Percentiles rank a stretch among this genome's conserved stretches.
Conservation (phyloP, 2,329 filamentous ascomycete genomes). For the Verticillium nonalfalfae region DNA sequence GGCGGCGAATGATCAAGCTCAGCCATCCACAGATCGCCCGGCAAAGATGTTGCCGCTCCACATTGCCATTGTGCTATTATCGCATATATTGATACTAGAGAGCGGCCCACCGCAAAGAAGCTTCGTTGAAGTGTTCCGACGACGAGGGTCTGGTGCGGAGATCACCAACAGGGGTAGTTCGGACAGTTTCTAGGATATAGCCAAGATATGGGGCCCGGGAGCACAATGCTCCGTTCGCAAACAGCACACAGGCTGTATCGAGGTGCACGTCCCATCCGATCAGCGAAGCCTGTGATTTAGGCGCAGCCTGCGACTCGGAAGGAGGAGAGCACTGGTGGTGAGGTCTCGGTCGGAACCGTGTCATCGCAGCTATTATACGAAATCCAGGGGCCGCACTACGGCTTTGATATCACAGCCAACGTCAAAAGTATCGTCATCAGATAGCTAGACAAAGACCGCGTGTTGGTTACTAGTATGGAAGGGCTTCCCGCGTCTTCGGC, state of each 20-base stretch:
- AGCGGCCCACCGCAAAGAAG: slow-evolving; percentile 40
- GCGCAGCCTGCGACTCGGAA: slow-evolving; percentile 6
- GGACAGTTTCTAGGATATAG: too few relatives aligned
- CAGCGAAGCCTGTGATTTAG: too few relatives aligned
- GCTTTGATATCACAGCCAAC: slow-evolving; percentile 21
- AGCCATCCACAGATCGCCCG: slow-evolving; percentile 46
- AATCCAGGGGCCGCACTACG: slow-evolving; percentile 28
- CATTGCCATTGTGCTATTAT: slow-evolving; percentile 37
- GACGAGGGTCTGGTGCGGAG: too few relatives aligned
- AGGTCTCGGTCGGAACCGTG: slow-evolving; percentile 17
- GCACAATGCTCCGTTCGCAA: too few relatives aligned
- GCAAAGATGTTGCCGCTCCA: slow-evolving; percentile 42
- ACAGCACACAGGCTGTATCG: too few relatives aligned
- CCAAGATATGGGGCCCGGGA: too few relatives aligned
- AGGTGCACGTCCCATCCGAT: too few relatives aligned
- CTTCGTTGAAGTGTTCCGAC: too few relatives aligned
- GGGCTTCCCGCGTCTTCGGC: slow-evolving; percentile 22
- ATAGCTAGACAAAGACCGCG: slow-evolving; percentile 27
- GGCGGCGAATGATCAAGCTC: slow-evolving; percentile 34
- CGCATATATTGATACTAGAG: slow-evolving; percentile 48
- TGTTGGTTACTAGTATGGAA: slow-evolving; percentile 24
- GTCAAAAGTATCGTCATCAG: slow-evolving; percentile 31
- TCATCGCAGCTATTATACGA: slow-evolving; percentile 27
- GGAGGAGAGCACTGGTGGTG: slow-evolving; percentile 17
- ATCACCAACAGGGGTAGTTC: too few relatives aligned